A percentile compares a stretch with the other conserved stretches of the same genome.
Conservation (phyloP, 768 basidiomycete genomes). For the Boletus rex-veris region DNA sequence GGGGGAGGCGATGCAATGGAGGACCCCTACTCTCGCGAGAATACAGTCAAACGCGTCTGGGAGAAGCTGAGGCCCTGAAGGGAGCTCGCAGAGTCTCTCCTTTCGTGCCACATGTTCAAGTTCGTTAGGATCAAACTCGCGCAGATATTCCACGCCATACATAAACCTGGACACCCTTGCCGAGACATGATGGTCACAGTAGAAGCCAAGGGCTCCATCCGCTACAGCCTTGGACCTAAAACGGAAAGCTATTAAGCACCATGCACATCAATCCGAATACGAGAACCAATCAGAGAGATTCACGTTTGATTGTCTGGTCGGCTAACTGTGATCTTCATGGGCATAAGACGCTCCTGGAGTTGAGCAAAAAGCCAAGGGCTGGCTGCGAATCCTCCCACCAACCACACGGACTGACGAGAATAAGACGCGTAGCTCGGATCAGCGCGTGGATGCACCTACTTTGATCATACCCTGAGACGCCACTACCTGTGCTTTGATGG, state of each 20-base stretch:
- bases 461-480: conserved; percentile 65
- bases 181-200: conserved; percentile 80
- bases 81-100: conserved; percentile 67
- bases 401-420: conserved; percentile 62
- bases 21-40: conserved; percentile 53
- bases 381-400: conserved; percentile 82
- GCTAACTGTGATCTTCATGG: conserved; percentile 58
- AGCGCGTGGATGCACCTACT: conserved; percentile 32
- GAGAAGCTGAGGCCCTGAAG: conserved; percentile 72
- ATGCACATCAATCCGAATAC: neutral
- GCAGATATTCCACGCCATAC: conserved; percentile 79
- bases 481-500: conserved; percentile 69
- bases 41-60: conserved; percentile 85
- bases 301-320: conserved; percentile 80
- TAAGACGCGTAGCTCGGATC: conserved; percentile 4
- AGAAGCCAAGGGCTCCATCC: conserved; percentile 81
- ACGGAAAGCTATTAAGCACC: conserved; percentile 1
- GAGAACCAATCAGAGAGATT: conserved; percentile 20
- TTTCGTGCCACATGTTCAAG: conserved; percentile 62
- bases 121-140: conserved; percentile 62
- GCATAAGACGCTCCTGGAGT: conserved; percentile 62
- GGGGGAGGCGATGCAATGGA: neutral
- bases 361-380: conserved; percentile 78
- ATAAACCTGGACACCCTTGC: conserved; percentile 77
- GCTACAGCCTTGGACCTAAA: conserved; percentile 82